A percentile compares a stretch with the other conserved stretches of the same genome.
These are phyloP conservation scores for Monosporozyma solicola DNA, from an alignment of 805 yeast genomes.

Conservation along the genomic window DNA sequence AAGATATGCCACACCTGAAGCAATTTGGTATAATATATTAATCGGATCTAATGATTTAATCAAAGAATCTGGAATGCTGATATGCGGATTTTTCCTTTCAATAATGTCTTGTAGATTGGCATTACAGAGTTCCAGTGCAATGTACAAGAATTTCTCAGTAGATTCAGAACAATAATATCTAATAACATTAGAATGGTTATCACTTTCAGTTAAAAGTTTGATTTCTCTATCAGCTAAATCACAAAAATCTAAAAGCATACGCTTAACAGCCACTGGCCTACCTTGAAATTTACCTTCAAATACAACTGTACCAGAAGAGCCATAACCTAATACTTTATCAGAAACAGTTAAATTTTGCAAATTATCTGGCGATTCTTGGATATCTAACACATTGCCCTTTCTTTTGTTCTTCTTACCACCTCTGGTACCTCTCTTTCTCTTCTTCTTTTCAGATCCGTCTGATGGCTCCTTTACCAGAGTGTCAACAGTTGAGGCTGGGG, in stretches of 20 bases:
- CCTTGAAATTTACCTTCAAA: conserved; percentile 83
- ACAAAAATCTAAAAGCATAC: conserved; percentile 88
- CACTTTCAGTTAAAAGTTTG: conserved; percentile 79
- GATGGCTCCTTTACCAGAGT: not conserved
- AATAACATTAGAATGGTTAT: conserved; percentile 92
- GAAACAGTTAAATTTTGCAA: conserved; percentile 53
- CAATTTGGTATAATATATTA: conserved; percentile 57
- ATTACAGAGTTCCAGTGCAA: conserved; percentile 85
- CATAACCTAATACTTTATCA: conserved; percentile 79
- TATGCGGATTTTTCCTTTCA: conserved; percentile 36
- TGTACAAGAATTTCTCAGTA: conserved; percentile 77
- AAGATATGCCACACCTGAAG: conserved; percentile 75
- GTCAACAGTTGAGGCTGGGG: conserved; percentile 4
- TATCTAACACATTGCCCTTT: not conserved
- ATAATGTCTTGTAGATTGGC: conserved; percentile 83
- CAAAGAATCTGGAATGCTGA: conserved; percentile 30
- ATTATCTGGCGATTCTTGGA: not conserved
- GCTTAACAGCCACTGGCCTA: conserved; percentile 90
- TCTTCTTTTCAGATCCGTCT: conserved; percentile 29
- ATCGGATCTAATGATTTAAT: conserved; percentile 39
- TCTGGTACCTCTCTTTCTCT: conserved; percentile 74
- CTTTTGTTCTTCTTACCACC: conserved; percentile 60
- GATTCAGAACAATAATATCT: conserved; percentile 91
- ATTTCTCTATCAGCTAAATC: conserved; percentile 94
- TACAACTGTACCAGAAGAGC: conserved; percentile 95